A percentile compares a stretch with the other conserved stretches of the same genome.
These are phyloP conservation scores for Colletotrichum cereale DNA, from an alignment of 2,329 filamentous ascomycete genomes.

Conservation along the genomic window DNA sequence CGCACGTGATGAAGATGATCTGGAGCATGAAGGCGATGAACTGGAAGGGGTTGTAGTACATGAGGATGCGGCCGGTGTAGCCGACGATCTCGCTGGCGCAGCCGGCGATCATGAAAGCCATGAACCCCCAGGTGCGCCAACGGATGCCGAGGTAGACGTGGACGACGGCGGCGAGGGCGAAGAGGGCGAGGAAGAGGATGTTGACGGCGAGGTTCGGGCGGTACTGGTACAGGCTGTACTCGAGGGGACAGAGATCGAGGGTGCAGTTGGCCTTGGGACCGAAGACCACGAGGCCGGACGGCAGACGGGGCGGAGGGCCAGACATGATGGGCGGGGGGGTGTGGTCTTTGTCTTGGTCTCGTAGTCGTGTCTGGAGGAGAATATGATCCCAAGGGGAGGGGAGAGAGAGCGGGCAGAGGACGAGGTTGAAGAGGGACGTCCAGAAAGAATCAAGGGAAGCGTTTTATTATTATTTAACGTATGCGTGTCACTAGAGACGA, in stretches of 20 bases:
- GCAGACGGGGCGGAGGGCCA: constrained; percentile 33
- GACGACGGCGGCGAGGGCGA: constrained; percentile 60
- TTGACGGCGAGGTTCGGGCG: constrained; percentile 59
- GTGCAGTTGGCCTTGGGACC: constrained; percentile 64
- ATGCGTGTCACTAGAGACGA: not conserved
- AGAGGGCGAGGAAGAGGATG: constrained; percentile 57
- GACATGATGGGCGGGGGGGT: constrained; percentile 41
- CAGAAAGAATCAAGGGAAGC: not conserved
- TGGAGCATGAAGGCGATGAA: constrained; percentile 75
- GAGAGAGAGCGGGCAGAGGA: not conserved
- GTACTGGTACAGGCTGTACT: constrained; percentile 61
- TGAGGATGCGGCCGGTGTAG: constrained; percentile 70
- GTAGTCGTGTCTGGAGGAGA: not conserved
- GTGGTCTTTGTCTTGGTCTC: not conserved
- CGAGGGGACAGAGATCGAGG: constrained; percentile 59
- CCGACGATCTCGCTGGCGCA: constrained; percentile 71
- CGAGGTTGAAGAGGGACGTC: not conserved
- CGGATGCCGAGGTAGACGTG: constrained; percentile 60
- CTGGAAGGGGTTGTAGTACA: constrained; percentile 69
- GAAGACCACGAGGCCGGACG: constrained; percentile 49
- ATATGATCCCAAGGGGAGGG: too few species aligned
- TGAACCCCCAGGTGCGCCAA: constrained; percentile 63
- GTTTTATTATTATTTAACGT: not conserved
- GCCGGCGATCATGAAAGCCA: constrained; percentile 66
- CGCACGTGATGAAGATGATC: constrained; percentile 70